A percentile compares a stretch with the other conserved stretches of the same genome.
Conservation (phyloP, 495 filamentous ascomycete species). For the Aspergillus egyptiacus region DNA sequence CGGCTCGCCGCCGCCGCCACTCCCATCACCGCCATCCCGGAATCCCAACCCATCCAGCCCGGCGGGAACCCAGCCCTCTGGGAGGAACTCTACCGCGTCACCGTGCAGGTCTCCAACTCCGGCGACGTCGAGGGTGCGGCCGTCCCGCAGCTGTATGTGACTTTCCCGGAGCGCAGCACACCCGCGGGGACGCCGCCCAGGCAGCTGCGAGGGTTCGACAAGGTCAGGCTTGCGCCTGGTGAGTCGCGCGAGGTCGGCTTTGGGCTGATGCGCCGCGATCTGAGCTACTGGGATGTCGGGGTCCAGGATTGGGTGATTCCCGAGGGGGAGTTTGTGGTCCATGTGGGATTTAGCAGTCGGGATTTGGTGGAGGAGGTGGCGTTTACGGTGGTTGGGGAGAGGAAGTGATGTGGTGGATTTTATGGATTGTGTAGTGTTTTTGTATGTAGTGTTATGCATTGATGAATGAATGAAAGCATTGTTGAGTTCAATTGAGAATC, state of each 20-base stretch:
- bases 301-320: constrained; percentile 57
- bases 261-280: constrained; percentile 54
- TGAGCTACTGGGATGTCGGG: constrained; percentile 61
- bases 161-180: constrained; percentile 3
- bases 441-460: no score
- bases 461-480: no score
- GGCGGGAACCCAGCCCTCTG: constrained; percentile 57
- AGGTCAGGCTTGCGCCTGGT: constrained; percentile 42
- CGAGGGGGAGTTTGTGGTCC: constrained; percentile 34
- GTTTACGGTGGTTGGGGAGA: constrained; percentile 1
- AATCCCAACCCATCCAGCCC: constrained; percentile 27
- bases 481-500: no score
- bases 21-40: constrained; percentile 10
- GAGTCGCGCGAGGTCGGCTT: constrained; percentile 44
- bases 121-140: constrained; percentile 49
- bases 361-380: background rate
- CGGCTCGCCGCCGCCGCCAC: background rate
- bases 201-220: constrained; percentile 64
- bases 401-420: no score
- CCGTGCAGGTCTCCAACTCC: constrained; percentile 46
- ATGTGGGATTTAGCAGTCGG: constrained; percentile 38
- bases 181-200: constrained; percentile 43
- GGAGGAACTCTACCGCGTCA: constrained; percentile 49
- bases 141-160: constrained; percentile 54
- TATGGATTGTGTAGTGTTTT: no score